Conservation (phyloP, 129 eudicot species). For the Chrysanthemum makinoi region DNA sequence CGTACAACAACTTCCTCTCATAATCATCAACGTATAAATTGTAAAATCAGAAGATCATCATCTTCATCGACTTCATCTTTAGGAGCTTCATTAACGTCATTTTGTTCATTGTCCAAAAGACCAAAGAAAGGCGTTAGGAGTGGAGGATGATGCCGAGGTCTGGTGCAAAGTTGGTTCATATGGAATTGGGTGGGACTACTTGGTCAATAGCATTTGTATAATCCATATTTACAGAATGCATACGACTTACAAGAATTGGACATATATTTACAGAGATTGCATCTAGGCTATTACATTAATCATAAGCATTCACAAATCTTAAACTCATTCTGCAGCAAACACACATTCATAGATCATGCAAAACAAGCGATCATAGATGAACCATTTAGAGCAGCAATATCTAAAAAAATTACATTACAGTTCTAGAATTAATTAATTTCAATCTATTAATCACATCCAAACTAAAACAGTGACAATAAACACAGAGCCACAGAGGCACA, state of each 20-base stretch:
- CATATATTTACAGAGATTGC: too few relatives aligned
- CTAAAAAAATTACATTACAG: conserved; percentile 4
- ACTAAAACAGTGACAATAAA: neutral
- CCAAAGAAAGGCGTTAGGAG: too few relatives aligned
- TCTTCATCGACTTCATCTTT: too few relatives aligned
- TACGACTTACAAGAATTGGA: neutral
- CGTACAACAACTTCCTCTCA: too few relatives aligned
- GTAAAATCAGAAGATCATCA: too few relatives aligned
- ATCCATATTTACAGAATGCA: neutral
- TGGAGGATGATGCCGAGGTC: too few relatives aligned
- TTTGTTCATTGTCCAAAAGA: too few relatives aligned
- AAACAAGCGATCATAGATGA: conserved; percentile 35
- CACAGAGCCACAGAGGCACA: neutral
- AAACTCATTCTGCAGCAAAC: neutral
- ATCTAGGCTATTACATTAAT: neutral
- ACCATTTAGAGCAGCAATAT: conserved; percentile 45
- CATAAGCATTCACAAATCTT: conserved; percentile 8
- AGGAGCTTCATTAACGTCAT: too few relatives aligned
- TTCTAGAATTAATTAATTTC: neutral
- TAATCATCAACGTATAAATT: too few relatives aligned
- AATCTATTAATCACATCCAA: neutral
- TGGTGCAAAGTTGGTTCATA: too few relatives aligned
- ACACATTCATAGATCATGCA: conserved; percentile 9
- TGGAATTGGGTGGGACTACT: too few relatives aligned
- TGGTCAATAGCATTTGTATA: too few relatives aligned